phyloP scores from a whole-genome alignment of 2,329 filamentous ascomycete species.

The Chaetomiaceae sp. region DNA sequence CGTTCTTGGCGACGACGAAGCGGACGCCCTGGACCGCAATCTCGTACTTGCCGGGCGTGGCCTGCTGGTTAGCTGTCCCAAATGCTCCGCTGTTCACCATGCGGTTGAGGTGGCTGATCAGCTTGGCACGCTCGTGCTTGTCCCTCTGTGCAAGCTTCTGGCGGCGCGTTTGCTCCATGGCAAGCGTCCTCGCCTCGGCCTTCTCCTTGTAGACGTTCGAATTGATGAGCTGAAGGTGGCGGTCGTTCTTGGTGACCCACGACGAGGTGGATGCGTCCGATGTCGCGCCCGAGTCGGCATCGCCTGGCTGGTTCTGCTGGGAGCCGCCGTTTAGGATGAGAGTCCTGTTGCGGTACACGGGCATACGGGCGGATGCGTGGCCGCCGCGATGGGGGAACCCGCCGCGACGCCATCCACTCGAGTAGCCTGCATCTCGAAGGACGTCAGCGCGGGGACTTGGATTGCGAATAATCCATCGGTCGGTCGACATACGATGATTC shows the following conservation, averaged over 20 bases:
- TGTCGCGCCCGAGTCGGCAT: conserved; percentile 29
- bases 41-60: conserved; percentile 48
- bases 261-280: conserved; percentile 38
- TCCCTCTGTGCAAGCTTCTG: conserved; percentile 52
- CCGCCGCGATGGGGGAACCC: conserved; percentile 33
- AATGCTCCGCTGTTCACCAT: conserved; percentile 26
- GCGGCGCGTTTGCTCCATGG: conserved; percentile 65
- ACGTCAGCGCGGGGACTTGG: conserved; percentile 13
- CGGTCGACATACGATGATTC: conserved; percentile 35
- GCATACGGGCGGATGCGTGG: conserved; percentile 36
- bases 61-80: conserved; percentile 29
- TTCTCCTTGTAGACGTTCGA: conserved; percentile 73
- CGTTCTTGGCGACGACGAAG: conserved; percentile 69
- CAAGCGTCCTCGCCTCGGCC: conserved; percentile 61
- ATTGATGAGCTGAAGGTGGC: conserved; percentile 80
- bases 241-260: conserved; percentile 70
- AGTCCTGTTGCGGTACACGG: conserved; percentile 47
- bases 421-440: conserved; percentile 21
- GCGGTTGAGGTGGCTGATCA: conserved; percentile 44
- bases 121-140: conserved; percentile 55
- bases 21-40: conserved; percentile 66
- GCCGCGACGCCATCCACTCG: conserved; percentile 25
- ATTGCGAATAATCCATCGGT: conserved; percentile 5
- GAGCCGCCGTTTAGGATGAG: conserved; percentile 57
- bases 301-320: conserved; percentile 27